phyloP scores from a whole-genome alignment of 768 basidiomycete species.

The Coprinopsis sp. region DNA sequence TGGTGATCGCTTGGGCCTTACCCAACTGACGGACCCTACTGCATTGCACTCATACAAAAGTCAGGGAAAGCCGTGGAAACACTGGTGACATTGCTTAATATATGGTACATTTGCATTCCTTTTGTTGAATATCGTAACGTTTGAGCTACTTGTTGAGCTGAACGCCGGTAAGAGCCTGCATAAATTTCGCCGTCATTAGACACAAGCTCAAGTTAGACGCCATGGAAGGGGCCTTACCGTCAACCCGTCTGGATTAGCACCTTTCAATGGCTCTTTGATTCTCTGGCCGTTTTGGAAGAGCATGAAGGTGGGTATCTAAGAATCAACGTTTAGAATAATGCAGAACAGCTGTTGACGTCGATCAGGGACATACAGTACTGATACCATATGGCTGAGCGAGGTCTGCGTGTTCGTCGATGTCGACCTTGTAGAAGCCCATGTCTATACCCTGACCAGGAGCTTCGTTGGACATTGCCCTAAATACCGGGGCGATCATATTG shows the following conservation, averaged over 20 bases:
- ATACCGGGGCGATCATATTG: slow-evolving; percentile 58
- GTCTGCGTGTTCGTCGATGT: slow-evolving; percentile 56
- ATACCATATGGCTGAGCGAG: slow-evolving; percentile 57
- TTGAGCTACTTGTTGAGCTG: no score
- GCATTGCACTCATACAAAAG: no score
- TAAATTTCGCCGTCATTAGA: no score
- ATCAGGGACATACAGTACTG: slow-evolving; percentile 46
- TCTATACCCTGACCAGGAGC: slow-evolving; percentile 23
- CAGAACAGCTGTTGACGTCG: background rate
- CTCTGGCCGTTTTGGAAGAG: slow-evolving; percentile 34
- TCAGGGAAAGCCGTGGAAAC: no score
- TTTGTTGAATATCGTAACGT: no score
- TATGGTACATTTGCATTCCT: no score
- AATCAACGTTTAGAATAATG: background rate
- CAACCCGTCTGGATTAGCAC: slow-evolving; percentile 40
- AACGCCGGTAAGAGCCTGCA: no score
- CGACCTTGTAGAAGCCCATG: slow-evolving; percentile 67
- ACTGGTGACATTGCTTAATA: no score
- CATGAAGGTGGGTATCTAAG: slow-evolving; percentile 41
- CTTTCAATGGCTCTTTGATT: slow-evolving; percentile 36
- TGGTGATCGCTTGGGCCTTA: no score
- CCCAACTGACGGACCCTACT: no score
- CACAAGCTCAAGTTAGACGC: no score
- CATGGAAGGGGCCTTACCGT: no score
- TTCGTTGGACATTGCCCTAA: slow-evolving; percentile 48